phyloP scores from a whole-genome alignment of 2,329 filamentous ascomycete genomes.

The Knufia petricola region DNA sequence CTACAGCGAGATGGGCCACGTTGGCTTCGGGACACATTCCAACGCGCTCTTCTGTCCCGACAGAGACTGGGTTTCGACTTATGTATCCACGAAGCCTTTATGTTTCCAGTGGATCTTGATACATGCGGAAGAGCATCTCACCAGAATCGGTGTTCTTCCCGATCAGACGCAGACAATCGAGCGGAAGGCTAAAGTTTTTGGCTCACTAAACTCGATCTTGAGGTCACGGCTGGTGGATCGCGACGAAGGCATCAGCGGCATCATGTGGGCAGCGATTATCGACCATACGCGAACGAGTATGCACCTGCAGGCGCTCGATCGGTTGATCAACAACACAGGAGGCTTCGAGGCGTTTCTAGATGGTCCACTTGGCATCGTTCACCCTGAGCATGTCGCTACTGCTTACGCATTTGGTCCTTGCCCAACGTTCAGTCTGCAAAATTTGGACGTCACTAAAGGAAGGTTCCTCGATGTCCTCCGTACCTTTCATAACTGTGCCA shows the following conservation, averaged over 20 bases:
- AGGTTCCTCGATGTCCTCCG: not conserved
- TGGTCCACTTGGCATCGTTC: conserved; percentile 6
- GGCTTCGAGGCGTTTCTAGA: conserved; percentile 6
- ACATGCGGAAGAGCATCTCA: conserved; percentile 3
- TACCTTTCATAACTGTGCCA: not conserved
- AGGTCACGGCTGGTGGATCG: not conserved
- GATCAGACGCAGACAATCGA: conserved; percentile 4
- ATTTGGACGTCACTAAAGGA: not conserved
- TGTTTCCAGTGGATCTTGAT: conserved; percentile 8
- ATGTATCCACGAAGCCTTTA: conserved; percentile 6
- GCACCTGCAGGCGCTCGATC: conserved; percentile 6
- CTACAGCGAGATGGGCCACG: conserved; percentile 7
- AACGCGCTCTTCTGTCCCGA: conserved; percentile 9
- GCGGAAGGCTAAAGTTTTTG: conserved; percentile 6
- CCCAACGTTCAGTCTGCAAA: not conserved
- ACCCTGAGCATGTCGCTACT: conserved; percentile 8
- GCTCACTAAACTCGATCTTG: not conserved
- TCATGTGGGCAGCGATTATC: conserved; percentile 7
- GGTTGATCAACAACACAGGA: conserved; percentile 5
- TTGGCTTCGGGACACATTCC: conserved; percentile 8
- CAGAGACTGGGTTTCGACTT: conserved; percentile 8
- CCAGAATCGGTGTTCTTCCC: conserved; percentile 1
- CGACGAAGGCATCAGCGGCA: conserved; percentile 8
- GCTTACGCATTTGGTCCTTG: conserved; percentile 4
- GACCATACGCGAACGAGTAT: not conserved